These are phyloP conservation scores for Knufia petricola DNA, from an alignment of 2,329 filamentous ascomycete genomes.

Conservation along the genomic window DNA sequence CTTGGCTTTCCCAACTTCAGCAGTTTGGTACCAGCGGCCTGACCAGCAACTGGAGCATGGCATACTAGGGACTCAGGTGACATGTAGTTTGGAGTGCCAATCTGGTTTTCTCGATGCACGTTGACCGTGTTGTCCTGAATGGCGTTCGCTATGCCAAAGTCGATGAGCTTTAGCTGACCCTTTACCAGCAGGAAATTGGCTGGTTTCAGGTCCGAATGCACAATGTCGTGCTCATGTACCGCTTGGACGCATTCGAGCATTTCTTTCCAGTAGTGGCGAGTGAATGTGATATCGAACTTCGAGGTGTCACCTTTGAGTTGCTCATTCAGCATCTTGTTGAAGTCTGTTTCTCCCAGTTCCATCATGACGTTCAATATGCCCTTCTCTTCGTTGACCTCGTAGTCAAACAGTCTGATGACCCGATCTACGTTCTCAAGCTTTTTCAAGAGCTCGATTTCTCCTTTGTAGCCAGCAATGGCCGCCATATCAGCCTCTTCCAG, in stretches of 20 bases:
- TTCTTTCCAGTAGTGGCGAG: slow-evolving; percentile 98
- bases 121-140: slow-evolving; percentile 97
- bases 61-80: slow-evolving; percentile 89
- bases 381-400: slow-evolving; percentile 87
- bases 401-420: slow-evolving; percentile 84
- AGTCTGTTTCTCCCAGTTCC: slow-evolving; percentile 92
- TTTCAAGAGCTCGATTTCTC: slow-evolving; percentile 83
- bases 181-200: slow-evolving; percentile 93
- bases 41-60: slow-evolving; percentile 56
- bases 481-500: slow-evolving; percentile 79
- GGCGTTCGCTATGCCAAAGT: slow-evolving; percentile 96
- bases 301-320: slow-evolving; percentile 63
- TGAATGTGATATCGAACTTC: slow-evolving; percentile 77
- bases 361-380: slow-evolving; percentile 83
- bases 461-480: slow-evolving; percentile 78
- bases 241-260: slow-evolving; percentile 93
- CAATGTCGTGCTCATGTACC: slow-evolving; percentile 82
- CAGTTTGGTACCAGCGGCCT: slow-evolving; percentile 50
- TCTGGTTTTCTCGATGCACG: slow-evolving; percentile 87
- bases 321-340: slow-evolving; percentile 72
- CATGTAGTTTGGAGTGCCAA: slow-evolving; percentile 98
- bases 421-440: slow-evolving; percentile 76
- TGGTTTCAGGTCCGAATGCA: slow-evolving; percentile 93
- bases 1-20: slow-evolving; percentile 95
- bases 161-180: slow-evolving; percentile 86